Evolutionary conservation across 495 filamentous ascomycete genomes (phyloP).

Genomic region (Glarea lozoyensis): DNA sequence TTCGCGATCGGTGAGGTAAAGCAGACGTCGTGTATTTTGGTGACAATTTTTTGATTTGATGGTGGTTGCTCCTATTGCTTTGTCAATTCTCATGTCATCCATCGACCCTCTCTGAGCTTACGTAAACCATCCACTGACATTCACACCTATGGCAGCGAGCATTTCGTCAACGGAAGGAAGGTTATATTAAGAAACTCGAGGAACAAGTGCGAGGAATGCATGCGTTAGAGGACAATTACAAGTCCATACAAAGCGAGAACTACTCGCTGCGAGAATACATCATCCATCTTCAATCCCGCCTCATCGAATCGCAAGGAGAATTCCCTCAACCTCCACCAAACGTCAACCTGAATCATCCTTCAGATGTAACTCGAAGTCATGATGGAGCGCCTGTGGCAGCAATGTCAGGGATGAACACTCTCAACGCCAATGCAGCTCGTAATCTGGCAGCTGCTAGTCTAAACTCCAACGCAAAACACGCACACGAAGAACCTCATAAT

Average conservation of each 20-base stretch:
- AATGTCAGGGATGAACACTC: constrained; percentile 27
- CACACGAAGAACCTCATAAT: constrained; percentile 18
- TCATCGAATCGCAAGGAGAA: constrained; percentile 75
- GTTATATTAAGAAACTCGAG: constrained; percentile 94
- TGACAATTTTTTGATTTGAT: constrained; percentile 13
- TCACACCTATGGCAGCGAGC: constrained; percentile 61
- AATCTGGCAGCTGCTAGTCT: constrained; percentile 23
- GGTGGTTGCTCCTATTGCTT: constrained; percentile 21
- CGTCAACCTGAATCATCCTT: constrained; percentile 20
- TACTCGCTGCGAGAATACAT: constrained; percentile 86
- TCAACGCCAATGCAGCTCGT: constrained; percentile 32
- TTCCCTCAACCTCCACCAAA: constrained; percentile 68
- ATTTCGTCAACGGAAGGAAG: constrained; percentile 95
- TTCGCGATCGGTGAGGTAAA: constrained; percentile 1
- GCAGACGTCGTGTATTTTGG: too few species aligned
- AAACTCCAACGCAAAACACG: constrained; percentile 21
- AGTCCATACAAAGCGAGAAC: constrained; percentile 75
- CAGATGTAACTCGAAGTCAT: constrained; percentile 7
- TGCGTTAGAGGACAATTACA: constrained; percentile 58
- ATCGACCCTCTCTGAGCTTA: constrained; percentile 13
- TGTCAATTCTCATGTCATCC: constrained; percentile 28
- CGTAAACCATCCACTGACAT: too few species aligned
- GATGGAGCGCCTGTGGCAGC: constrained; percentile 24
- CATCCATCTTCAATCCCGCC: constrained; percentile 78
- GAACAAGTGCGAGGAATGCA: constrained; percentile 75